These are phyloP conservation scores for Plenodomus biglobosus DNA, from an alignment of 2,329 filamentous ascomycete species.

Conservation along the genomic window DNA sequence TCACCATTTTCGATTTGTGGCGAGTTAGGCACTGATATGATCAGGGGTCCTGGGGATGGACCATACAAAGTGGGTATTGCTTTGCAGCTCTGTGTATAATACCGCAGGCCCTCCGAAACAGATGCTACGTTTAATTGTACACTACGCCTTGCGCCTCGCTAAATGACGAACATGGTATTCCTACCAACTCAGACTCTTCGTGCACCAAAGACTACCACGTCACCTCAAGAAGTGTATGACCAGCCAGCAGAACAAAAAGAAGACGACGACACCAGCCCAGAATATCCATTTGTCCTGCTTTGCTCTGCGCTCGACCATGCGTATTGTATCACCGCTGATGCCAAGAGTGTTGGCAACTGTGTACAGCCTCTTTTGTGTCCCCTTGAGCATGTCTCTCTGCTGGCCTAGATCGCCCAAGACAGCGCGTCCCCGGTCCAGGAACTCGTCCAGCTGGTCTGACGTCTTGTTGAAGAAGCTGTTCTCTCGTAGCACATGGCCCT, in stretches of 20 bases:
- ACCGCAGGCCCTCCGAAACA: no score
- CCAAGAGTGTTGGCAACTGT: slow-evolving; percentile 92
- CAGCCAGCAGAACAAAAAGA: slow-evolving; percentile 89
- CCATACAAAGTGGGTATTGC: no score
- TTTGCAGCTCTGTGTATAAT: no score
- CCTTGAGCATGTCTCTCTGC: slow-evolving; percentile 93
- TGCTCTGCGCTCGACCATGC: slow-evolving; percentile 90
- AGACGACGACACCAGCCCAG: slow-evolving; percentile 79
- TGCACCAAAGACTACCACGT: neutral
- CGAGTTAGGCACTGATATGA: no score
- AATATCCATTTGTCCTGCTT: slow-evolving; percentile 99
- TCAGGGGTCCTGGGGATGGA: no score
- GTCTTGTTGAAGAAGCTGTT: slow-evolving; percentile 84
- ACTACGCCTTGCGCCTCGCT: slow-evolving; percentile 22
- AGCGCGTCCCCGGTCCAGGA: slow-evolving; percentile 84
- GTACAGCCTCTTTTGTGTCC: slow-evolving; percentile 87
- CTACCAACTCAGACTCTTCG: neutral
- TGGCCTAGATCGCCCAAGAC: slow-evolving; percentile 86
- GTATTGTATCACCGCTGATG: slow-evolving; percentile 91
- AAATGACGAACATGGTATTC: slow-evolving; percentile 4
- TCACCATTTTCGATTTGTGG: no score
- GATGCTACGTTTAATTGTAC: neutral
- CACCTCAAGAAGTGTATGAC: slow-evolving; percentile 77
- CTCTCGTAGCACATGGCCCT: slow-evolving; percentile 83
- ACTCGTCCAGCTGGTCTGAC: slow-evolving; percentile 86